phyloP scores from a whole-genome alignment of 2,329 filamentous ascomycete species.

The Tolypocladium tropicale region DNA sequence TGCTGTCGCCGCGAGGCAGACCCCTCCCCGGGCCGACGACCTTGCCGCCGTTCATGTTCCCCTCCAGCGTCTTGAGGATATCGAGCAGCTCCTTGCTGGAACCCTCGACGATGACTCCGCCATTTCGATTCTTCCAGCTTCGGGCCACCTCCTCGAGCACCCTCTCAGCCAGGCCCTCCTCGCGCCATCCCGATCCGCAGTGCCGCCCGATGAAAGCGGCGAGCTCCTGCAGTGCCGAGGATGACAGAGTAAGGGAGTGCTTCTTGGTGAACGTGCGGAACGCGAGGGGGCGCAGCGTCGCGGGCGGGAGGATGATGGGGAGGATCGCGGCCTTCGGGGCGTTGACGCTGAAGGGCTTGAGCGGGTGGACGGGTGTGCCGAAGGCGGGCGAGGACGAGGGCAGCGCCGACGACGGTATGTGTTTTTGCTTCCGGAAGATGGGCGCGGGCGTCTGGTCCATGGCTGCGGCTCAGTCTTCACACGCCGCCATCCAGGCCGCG shows the following conservation, averaged over 20 bases:
- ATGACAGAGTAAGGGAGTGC: constrained; percentile 85
- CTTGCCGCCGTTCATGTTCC: constrained; percentile 79
- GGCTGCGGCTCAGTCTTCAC: background rate
- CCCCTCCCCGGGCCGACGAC: constrained; percentile 43
- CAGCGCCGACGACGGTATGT: constrained; percentile 45
- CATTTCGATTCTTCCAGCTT: constrained; percentile 82
- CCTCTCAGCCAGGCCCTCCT: constrained; percentile 85
- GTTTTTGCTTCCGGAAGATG: constrained; percentile 25
- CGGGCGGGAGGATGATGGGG: constrained; percentile 79
- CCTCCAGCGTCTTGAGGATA: constrained; percentile 75
- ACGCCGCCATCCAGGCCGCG: background rate
- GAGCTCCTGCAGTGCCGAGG: constrained; percentile 72
- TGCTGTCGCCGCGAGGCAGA: constrained; percentile 47
- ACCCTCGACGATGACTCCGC: constrained; percentile 85
- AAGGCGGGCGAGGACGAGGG: constrained; percentile 88
- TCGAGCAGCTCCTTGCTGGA: constrained; percentile 63
- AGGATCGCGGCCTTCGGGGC: constrained; percentile 57
- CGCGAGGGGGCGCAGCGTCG: constrained; percentile 78
- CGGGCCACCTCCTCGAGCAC: constrained; percentile 87
- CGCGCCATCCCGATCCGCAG: constrained; percentile 92
- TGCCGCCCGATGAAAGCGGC: constrained; percentile 86
- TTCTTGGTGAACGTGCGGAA: constrained; percentile 97
- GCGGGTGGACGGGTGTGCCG: constrained; percentile 73
- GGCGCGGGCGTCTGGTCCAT: constrained; percentile 30
- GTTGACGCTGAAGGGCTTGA: constrained; percentile 50